A percentile compares a stretch with the other conserved stretches of the same genome.
phyloP scores from a whole-genome alignment of 352 stramenopile species.

The Bremia lactucae region DNA sequence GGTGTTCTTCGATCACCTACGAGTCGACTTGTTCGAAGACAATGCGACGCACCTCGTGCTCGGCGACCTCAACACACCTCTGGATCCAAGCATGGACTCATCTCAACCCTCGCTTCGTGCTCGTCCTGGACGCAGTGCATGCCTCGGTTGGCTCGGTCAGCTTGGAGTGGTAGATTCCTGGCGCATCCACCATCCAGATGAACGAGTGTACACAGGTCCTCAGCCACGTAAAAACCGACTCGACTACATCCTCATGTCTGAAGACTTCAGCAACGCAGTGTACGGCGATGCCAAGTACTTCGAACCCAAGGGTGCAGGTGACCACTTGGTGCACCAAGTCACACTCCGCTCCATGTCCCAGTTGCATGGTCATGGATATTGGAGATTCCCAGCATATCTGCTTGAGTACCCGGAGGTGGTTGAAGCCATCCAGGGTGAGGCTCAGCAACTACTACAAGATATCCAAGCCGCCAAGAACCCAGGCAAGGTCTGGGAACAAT shows the following conservation, averaged over 20 bases:
- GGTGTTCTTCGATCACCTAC: neutral
- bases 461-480: neutral
- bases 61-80: neutral
- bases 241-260: neutral
- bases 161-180: neutral
- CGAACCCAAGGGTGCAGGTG: neutral
- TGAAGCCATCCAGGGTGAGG: neutral
- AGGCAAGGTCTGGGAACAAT: neutral
- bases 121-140: neutral
- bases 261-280: neutral
- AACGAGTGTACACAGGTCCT: neutral
- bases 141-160: too few species aligned
- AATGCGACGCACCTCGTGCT: neutral
- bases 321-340: neutral
- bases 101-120: neutral
- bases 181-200: neutral
- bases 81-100: neutral
- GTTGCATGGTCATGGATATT: neutral
- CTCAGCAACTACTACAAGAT: neutral
- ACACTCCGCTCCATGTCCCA: neutral
- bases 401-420: neutral
- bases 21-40: neutral
- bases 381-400: neutral
- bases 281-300: neutral
- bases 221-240: neutral